phyloP scores from a whole-genome alignment of 306 rosid species.

The Ormosia semicastrata region DNA sequence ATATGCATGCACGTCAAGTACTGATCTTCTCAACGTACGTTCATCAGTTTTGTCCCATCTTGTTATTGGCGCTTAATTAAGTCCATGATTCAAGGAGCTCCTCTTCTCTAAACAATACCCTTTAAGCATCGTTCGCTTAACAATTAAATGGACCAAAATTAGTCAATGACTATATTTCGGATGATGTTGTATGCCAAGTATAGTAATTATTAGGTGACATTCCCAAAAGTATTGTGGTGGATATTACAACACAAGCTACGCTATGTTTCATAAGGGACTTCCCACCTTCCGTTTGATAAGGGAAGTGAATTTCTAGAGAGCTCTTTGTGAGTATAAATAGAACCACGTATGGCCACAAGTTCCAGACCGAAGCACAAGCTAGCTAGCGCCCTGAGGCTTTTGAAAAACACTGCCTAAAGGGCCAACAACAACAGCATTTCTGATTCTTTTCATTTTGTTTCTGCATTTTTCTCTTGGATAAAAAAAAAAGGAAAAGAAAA shows the following conservation, averaged over 20 bases:
- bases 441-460: background rate
- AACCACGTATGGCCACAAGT: background rate
- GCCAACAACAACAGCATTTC: background rate
- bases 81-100: slow-evolving; percentile 25
- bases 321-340: background rate
- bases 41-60: background rate
- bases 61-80: background rate
- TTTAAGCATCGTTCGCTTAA: slow-evolving; percentile 1
- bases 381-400: slow-evolving; percentile 20
- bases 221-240: background rate
- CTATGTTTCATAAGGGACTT: background rate
- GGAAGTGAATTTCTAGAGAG: slow-evolving; percentile 2
- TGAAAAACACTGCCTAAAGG: background rate
- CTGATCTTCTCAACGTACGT: background rate
- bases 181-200: background rate
- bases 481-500: background rate
- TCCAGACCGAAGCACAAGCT: background rate
- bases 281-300: slow-evolving; percentile 34
- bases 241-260: background rate
- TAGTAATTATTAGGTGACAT: background rate
- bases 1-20: background rate
- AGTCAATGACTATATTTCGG: background rate
- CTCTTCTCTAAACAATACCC: slow-evolving; percentile 15
- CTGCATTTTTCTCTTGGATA: background rate
- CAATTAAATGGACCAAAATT: slow-evolving; percentile 1